Base-by-base conservation (phyloP, 108 stramenopile genomes). In the Discostella stelligeroides region DNA sequence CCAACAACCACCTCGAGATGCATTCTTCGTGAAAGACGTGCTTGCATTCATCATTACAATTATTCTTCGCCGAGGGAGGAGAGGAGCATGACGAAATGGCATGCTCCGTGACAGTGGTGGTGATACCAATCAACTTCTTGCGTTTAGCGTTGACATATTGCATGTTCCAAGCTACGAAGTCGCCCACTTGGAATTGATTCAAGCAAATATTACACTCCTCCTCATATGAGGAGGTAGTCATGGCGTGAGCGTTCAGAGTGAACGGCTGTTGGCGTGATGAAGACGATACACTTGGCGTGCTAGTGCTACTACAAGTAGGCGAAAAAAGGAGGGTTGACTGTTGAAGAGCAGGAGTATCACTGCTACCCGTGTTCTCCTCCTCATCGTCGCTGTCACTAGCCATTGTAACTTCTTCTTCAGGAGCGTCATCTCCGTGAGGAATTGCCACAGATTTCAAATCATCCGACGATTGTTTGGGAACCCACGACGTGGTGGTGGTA, bases 21-120 rank as follows among this genome's bases (percentile, higher is more conserved):
- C 89, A 90, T 20, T 84, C 85, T n/a, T 73, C 77, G 64, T 90
- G 89, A 71, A 86, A 90, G 13, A 84, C 78, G 37, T 90, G 89
- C 4, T 58, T 54, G 48, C 89, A 90, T 13, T 58, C 56, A 17
- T 17, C 13, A n/a, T 30, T 45, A 2, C 0, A 18, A n/a, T n/a
- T n/a, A n/a, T n/a, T 24, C 49, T 7, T 1, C 21, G 49, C 49
- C 12, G 49, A 7, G 49, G 21, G 18, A n/a, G 0, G 53, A 21
- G n/a, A n/a, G n/a, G n/a, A n/a, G n/a, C n/a, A n/a, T n/a, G n/a
- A n/a, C n/a, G n/a, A n/a, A n/a, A n/a, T n/a, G n/a, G n/a, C n/a
- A n/a, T n/a, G n/a, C n/a, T n/a, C n/a, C n/a, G n/a, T n/a, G n/a
- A n/a, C n/a, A n/a, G n/a, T n/a, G n/a, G n/a, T n/a, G n/a, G n/a